Evolutionary conservation across 768 basidiomycete genomes (phyloP), one percentile per base, ranked within the genome.

Genomic region (Coprinopsis strossmayeri): DNA sequence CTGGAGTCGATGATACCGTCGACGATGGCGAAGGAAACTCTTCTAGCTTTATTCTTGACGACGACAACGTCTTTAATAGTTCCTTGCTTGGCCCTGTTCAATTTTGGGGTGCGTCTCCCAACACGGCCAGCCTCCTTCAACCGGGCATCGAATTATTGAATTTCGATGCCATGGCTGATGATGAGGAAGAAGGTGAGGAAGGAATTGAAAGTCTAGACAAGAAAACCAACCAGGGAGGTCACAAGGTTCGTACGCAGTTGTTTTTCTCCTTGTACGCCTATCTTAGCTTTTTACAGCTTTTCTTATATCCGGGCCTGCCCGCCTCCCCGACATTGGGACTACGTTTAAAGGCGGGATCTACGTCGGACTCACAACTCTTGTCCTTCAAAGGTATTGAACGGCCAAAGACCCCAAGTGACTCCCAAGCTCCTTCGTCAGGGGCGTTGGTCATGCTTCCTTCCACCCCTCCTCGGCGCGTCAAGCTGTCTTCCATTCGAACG

Each of bases 401-500:
- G 25, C 55, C 62, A 23, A 58, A 62, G n/a, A 65, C 64, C 24
- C 59, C 69, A 7, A 49, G 23, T 21, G 25, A 28, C 2, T 44
- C 49, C 30, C 20, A 24, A 18, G 17, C n/a, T n/a, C n/a, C 59
- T 11, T 27, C 56, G 34, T 54, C 53, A 5, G 17, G 5, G 10
- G 35, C 9, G 5, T 45, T 57, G 5, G 51, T 53, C 24, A 49
- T 54, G 5, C 65, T 70, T 10, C 76, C 78, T 30, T 63, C 68
- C 5, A 69, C 70, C 4, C 70, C 71, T 46, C 69, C 59, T n/a
- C 61, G 64, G 28, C 60, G 58, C 24, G 59, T 67, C 40, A 70
- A 73, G 20, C 65, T 84, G 15, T 84, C 84, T 1, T 78, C 82
- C 0, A 62, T 70, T 17, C 75, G 74, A n/a, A 86, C 84, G 1